Base-by-base conservation (phyloP, 2,329 filamentous ascomycete species). In the Fusarium foetens region DNA sequence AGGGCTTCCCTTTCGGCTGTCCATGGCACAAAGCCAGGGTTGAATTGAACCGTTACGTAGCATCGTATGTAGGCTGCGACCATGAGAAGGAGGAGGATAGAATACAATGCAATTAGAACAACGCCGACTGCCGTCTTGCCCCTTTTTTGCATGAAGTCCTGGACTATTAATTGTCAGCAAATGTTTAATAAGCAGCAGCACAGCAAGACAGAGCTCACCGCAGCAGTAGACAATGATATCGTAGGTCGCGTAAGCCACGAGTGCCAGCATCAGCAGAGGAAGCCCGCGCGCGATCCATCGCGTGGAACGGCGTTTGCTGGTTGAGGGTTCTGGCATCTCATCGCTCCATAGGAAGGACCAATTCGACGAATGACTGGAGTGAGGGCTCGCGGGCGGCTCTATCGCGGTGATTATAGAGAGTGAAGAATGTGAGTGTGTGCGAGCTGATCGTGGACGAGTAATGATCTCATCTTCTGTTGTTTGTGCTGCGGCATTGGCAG, bases 21-120 rank as follows among this genome's bases (percentile, higher is more conserved):
- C 17, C 92, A 87, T 0, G 93, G 91, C 1, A 95, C 86, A 59
- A 94, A 88, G 8, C 94, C 95, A 0, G 94, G 92, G 72, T 94
- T 88, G 73, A 85, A 85, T 65, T 89, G 87, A 55, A 97, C 90
- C 13, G 66, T 69, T 38, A 89, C 87, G 70, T 90, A 83, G 45
- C 95, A 81, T 70, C 94, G 92, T 25, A 92, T 78, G 81, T 97
- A 98, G 25, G 91, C 87, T 36, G 85, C 76, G 29, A 91, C 78
- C 77, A 94, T 88, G 35, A 92, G 85, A 21, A 93, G 74, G 48
- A 97, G 84, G 59, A 97, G 85, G 58, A 95, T 58, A 77, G 92
- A 92, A 81, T 93, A 94, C 29, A 95, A 81, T 33, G 90, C 87
- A 48, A 97, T 84, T 62, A 97, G 88, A 17, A 88, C 89, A 64